Evolutionary conservation across 768 basidiomycete genomes (phyloP).

Genomic region (Russula abietina): DNA sequence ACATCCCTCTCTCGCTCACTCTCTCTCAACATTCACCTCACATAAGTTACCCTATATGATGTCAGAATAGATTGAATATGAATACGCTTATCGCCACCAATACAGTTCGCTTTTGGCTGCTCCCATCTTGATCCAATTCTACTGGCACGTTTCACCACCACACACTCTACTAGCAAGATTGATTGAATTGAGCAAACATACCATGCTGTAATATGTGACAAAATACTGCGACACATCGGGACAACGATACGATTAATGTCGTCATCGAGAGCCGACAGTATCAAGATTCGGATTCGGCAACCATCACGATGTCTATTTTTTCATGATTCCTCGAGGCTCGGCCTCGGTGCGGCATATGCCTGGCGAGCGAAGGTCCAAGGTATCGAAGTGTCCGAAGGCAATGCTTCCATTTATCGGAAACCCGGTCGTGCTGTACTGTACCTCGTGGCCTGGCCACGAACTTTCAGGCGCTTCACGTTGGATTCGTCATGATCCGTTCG

Average conservation of each 20-base stretch:
- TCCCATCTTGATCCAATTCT: not conserved
- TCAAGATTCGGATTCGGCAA: not conserved
- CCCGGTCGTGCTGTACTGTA: not conserved
- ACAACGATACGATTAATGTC: not conserved
- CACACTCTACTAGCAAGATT: not conserved
- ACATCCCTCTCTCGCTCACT: not conserved
- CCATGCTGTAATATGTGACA: not conserved
- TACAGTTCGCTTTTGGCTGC: not conserved
- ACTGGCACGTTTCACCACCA: too few relatives aligned
- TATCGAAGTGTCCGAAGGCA: not conserved
- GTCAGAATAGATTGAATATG: not conserved
- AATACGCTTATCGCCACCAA: not conserved
- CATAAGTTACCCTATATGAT: not conserved
- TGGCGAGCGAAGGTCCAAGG: not conserved
- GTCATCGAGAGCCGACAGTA: not conserved
- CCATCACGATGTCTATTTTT: not conserved
- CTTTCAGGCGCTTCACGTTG: not conserved
- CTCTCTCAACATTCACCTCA: not conserved
- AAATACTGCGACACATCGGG: not conserved
- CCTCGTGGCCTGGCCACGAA: not conserved
- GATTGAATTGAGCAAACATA: not conserved
- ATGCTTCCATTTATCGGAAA: conserved; percentile 5
- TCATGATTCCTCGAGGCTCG: not conserved
- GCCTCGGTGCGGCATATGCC: not conserved
- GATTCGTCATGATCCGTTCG: not conserved